Conservation (phyloP, 768 basidiomycete species). For the Kwoniella botswanensis region DNA sequence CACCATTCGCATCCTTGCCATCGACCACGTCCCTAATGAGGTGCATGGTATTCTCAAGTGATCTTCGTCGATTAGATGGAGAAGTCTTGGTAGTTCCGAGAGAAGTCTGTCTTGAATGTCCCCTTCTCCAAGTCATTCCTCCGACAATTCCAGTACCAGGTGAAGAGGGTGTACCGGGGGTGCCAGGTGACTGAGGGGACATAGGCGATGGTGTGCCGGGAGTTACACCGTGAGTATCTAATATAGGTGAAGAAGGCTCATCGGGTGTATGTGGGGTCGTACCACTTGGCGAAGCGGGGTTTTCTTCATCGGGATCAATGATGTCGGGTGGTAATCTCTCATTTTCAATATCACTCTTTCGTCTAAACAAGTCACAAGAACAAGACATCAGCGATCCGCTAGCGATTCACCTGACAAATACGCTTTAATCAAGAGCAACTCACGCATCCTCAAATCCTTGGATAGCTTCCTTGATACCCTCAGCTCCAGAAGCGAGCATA, state of each 20-base stretch:
- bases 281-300: conserved; percentile 49
- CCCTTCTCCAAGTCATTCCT: conserved; percentile 60
- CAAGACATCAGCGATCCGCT: conserved; percentile 2
- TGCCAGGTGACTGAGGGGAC: conserved; percentile 16
- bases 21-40: conserved; percentile 93
- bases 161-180: conserved; percentile 30
- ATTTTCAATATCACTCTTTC: conserved; percentile 98
- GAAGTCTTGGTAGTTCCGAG: conserved; percentile 94
- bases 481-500: conserved; percentile 81
- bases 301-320: conserved; percentile 65
- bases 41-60: conserved; percentile 92
- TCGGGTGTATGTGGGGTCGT: conserved; percentile 53
- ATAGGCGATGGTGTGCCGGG: conserved; percentile 15
- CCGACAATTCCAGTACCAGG: conserved; percentile 32
- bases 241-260: conserved; percentile 39
- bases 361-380: conserved; percentile 61
- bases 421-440: conserved; percentile 57
- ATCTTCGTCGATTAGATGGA: conserved; percentile 87
- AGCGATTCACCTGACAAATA: not conserved
- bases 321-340: conserved; percentile 96
- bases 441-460: conserved; percentile 94
- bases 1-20: conserved; percentile 64
- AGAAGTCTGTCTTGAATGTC: conserved; percentile 72
- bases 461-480: conserved; percentile 94
- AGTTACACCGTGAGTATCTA: conserved; percentile 1